Conservation (phyloP, 2,329 filamentous ascomycete genomes). For the Fusarium pseudonygamai region DNA sequence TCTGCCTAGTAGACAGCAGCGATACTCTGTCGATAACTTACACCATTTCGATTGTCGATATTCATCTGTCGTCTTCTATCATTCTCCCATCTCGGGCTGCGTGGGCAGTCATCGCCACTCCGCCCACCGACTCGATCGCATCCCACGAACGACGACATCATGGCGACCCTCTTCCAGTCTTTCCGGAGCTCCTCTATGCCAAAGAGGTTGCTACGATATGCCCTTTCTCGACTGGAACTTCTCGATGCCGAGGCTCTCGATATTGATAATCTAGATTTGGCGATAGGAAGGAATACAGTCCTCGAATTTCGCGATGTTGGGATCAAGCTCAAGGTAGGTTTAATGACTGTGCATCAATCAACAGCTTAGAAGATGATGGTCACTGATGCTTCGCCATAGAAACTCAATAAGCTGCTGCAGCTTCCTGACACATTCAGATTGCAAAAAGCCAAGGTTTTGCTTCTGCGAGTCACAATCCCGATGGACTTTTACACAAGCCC, state of each 20-base stretch:
- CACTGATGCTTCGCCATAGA: slow-evolving; percentile 61
- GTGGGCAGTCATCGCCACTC: slow-evolving; percentile 32
- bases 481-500: slow-evolving; percentile 88
- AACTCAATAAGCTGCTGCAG: slow-evolving; percentile 78
- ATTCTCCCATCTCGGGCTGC: slow-evolving; percentile 13
- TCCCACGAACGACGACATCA: slow-evolving; percentile 49
- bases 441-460: slow-evolving; percentile 76
- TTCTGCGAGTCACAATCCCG: slow-evolving; percentile 83
- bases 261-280: slow-evolving; percentile 85
- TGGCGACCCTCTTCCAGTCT: slow-evolving; percentile 77
- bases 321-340: slow-evolving; percentile 75
- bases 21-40: slow-evolving; percentile 14
- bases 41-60: slow-evolving; percentile 7
- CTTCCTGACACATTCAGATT: slow-evolving; percentile 78
- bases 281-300: slow-evolving; percentile 81
- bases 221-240: slow-evolving; percentile 82
- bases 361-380: slow-evolving; percentile 1
- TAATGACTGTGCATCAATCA: slow-evolving; percentile 7
- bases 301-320: slow-evolving; percentile 90
- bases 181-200: slow-evolving; percentile 78
- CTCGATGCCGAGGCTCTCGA: slow-evolving; percentile 89
- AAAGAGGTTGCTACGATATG: slow-evolving; percentile 89
- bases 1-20: slow-evolving; percentile 21
- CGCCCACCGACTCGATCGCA: slow-evolving; percentile 13
- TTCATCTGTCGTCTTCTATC: slow-evolving; percentile 3